Percentiles rank a stretch among this genome's conserved stretches.
Conservation (phyloP, 768 basidiomycete species). For the Suillus americanus region DNA sequence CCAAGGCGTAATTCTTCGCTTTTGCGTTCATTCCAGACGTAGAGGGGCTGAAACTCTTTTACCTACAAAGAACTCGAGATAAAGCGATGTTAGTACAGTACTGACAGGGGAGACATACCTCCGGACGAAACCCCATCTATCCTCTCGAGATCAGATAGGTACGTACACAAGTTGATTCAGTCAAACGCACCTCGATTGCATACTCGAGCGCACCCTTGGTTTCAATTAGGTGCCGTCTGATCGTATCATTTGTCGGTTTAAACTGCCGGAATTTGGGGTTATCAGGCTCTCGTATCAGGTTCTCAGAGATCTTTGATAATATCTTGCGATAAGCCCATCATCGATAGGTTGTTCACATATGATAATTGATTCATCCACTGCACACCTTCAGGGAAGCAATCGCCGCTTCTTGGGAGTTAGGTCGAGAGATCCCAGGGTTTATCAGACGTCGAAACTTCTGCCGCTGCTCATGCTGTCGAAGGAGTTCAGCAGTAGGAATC, state of each 20-base stretch:
- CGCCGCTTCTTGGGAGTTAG: conserved; percentile 62
- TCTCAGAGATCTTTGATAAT: conserved; percentile 66
- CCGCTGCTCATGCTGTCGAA: conserved; percentile 61
- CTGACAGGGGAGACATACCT: conserved; percentile 42
- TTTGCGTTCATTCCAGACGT: conserved; percentile 55
- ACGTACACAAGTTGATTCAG: conserved; percentile 5
- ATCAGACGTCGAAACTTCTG: conserved; percentile 74
- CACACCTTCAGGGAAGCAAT: conserved; percentile 62
- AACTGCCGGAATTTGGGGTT: conserved; percentile 73
- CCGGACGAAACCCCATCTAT: conserved; percentile 75
- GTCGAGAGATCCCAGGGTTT: conserved; percentile 76
- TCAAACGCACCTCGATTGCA: conserved; percentile 64
- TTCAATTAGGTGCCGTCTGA: conserved; percentile 67
- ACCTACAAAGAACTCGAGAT: conserved; percentile 42
- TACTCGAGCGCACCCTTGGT: conserved; percentile 76
- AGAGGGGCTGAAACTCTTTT: conserved; percentile 70
- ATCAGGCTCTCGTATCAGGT: conserved; percentile 69
- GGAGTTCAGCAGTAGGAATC: conserved; percentile 14
- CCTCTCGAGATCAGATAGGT: conserved; percentile 13
- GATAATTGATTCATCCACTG: conserved; percentile 12
- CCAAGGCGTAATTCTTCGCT: conserved; percentile 62
- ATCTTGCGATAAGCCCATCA: conserved; percentile 43
- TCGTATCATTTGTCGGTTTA: conserved; percentile 70
- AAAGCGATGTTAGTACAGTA: neutral
- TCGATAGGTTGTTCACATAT: neutral